Evolutionary conservation across 1,284 basidiomycete genomes (phyloP), one percentile per base, ranked within the genome.

Genomic region (Trametes polyzona): DNA sequence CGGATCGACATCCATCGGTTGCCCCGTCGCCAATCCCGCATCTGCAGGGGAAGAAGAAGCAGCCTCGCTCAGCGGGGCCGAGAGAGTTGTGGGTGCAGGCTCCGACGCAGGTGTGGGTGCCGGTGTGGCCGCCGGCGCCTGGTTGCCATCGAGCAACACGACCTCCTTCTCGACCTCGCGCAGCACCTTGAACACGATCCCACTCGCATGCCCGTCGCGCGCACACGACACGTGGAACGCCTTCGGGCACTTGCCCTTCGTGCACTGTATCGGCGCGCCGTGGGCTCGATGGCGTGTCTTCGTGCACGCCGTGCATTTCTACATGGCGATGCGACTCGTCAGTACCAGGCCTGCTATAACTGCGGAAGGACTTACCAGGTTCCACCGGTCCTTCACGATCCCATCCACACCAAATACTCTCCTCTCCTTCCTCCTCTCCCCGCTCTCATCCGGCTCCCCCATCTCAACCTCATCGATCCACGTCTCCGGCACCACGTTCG

Each of bases 151-250:
- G 47, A 86, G 61, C 30, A 90, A 69, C 9, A 92, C 79, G 14
- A 91, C 88, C 57, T 90, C 88, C 71, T 89, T 90, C 70, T 92
- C 89, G 0, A 92, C 83, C 59, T 92, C 86, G 47, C 81, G 77
- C 12, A 89, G 58, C 21, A 89, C 77, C 2, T 73, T 74, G 67
- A 88, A 92, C 14, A 83, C 75, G 41, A 92, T 80, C 11, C 85
- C 81, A 7, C 69, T 65, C 4, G 72, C 76, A 5, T 73, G 72
- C 0, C 83, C 83, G 23, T 85, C 82, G 26, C 78, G 77, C 0
- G 96, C 96, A 71, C 96, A 99, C 2, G 88, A 91, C 26, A 97
- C 88, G 70, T 99, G 96, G 74, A 93, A 97, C 0, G 96, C 93
- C 66, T 92, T 93, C 1, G 92, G 82, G 69, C 96, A 97, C 74